Percentiles rank a stretch among this genome's conserved stretches.
Evolutionary conservation across 2,329 filamentous ascomycete genomes (phyloP).

Genomic region (Colletotrichum sansevieriae): DNA sequence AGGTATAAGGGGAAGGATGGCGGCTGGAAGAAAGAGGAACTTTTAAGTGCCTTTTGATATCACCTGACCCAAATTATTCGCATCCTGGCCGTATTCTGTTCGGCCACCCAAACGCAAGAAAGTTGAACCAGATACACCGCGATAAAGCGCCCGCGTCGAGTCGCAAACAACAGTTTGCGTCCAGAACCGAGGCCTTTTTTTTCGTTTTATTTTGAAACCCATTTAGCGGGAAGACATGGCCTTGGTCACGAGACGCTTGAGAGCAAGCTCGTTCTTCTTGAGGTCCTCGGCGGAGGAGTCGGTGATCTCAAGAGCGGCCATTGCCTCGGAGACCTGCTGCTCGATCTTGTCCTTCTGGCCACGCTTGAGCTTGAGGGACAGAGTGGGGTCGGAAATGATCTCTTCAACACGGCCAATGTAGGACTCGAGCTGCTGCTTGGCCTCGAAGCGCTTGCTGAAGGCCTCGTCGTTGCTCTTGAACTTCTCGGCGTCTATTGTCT

Average conservation of each 20-base stretch:
- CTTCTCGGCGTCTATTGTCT: conserved; percentile 84
- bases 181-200: conserved; percentile 24
- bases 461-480: conserved; percentile 99
- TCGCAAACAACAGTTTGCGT: conserved; percentile 26
- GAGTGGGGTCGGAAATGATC: conserved; percentile 95
- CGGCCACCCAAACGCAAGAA: conserved; percentile 42
- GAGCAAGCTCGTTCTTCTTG: conserved; percentile 99
- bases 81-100: conserved; percentile 41
- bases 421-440: conserved; percentile 98
- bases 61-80: conserved; percentile 43
- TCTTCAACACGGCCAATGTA: conserved; percentile 99
- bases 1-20: conserved; percentile 40
- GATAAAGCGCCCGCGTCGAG: conserved; percentile 45
- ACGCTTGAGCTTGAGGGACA: conserved; percentile 98
- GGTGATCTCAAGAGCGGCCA: conserved; percentile 96
- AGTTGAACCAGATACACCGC: conserved; percentile 43
- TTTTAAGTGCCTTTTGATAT: conserved; percentile 43
- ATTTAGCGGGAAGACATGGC: conserved; percentile 91
- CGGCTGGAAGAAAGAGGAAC: conserved; percentile 42
- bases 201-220: conserved; percentile 9
- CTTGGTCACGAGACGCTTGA: conserved; percentile 99
- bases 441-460: conserved; percentile 99
- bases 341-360: conserved; percentile 99
- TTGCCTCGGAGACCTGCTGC: conserved; percentile 94
- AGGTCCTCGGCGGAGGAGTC: conserved; percentile 93